Percentiles rank a stretch among this genome's conserved stretches.
These are phyloP conservation scores for Physcomitrium patens DNA, from an alignment of 225 moss, liverwort and hornwort species.

Conservation along the genomic window DNA sequence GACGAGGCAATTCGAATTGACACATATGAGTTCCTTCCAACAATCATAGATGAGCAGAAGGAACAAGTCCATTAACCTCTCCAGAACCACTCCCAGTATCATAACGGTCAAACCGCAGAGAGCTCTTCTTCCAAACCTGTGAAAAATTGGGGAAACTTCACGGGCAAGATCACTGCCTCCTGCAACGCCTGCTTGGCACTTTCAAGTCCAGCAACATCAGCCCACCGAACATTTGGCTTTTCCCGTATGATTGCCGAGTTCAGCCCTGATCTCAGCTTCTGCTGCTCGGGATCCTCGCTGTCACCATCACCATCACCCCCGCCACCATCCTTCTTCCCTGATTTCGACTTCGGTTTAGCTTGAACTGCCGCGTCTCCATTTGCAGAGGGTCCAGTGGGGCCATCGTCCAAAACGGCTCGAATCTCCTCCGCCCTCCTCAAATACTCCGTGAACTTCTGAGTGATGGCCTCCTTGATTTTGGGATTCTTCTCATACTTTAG, in stretches of 20 bases:
- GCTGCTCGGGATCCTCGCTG: conserved; percentile 87
- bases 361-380: conserved; percentile 87
- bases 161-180: conserved; percentile 93
- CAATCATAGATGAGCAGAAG: neutral
- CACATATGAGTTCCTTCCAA: neutral
- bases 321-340: conserved; percentile 65
- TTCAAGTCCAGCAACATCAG: conserved; percentile 91
- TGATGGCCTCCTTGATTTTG: conserved; percentile 99
- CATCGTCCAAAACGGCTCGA: conserved; percentile 91
- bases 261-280: conserved; percentile 82
- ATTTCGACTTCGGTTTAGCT: conserved; percentile 77
- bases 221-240: conserved; percentile 90
- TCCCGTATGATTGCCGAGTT: conserved; percentile 84
- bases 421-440: conserved; percentile 97
- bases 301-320: conserved; percentile 73
- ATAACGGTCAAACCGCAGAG: neutral
- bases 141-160: conserved; percentile 98
- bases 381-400: conserved; percentile 59
- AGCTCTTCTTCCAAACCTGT: conserved; percentile 49
- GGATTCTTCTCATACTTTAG: conserved; percentile 99
- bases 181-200: conserved; percentile 98
- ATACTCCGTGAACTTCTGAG: conserved; percentile 98
- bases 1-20: neutral
- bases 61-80: conserved; percentile 5
- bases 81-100: neutral